These are phyloP conservation scores for Phytophthora boehmeriae DNA, from an alignment of 352 stramenopile genomes.

Conservation along the genomic window DNA sequence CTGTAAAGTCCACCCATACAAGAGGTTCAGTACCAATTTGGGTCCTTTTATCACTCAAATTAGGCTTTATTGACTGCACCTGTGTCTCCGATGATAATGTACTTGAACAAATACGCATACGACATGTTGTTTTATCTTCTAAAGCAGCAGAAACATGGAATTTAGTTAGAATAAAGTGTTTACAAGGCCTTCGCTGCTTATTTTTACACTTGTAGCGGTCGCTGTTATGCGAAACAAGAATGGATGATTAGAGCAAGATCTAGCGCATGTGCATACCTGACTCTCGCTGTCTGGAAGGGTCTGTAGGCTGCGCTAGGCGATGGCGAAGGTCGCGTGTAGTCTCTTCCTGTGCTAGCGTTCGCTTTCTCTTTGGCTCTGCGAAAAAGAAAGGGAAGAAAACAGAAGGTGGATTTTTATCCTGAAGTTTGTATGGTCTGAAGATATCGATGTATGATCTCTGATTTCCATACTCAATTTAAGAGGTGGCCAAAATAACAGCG, in stretches of 20 bases:
- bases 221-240: background rate
- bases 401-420: slow-evolving; percentile 11
- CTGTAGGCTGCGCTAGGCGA: slow-evolving; percentile 11
- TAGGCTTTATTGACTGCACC: slow-evolving; percentile 48
- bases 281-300: slow-evolving; percentile 3
- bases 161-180: background rate
- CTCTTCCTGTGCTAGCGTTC: background rate
- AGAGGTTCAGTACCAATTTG: background rate
- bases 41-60: background rate
- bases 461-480: background rate
- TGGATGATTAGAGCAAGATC: background rate
- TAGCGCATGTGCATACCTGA: slow-evolving; percentile 19
- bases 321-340: slow-evolving; percentile 2
- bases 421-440: slow-evolving; percentile 20
- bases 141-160: slow-evolving; percentile 1
- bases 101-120: slow-evolving; percentile 97
- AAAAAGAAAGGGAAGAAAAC: slow-evolving; percentile 34
- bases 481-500: background rate
- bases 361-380: slow-evolving; percentile 23
- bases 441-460: slow-evolving; percentile 3
- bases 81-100: slow-evolving; percentile 99
- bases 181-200: slow-evolving; percentile 3
- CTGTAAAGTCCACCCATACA: slow-evolving; percentile 47
- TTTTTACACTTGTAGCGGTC: slow-evolving; percentile 7
- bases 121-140: slow-evolving; percentile 68